Evolutionary conservation across 768 basidiomycete genomes (phyloP).

Genomic region (Cantharellus cinnabarinus): DNA sequence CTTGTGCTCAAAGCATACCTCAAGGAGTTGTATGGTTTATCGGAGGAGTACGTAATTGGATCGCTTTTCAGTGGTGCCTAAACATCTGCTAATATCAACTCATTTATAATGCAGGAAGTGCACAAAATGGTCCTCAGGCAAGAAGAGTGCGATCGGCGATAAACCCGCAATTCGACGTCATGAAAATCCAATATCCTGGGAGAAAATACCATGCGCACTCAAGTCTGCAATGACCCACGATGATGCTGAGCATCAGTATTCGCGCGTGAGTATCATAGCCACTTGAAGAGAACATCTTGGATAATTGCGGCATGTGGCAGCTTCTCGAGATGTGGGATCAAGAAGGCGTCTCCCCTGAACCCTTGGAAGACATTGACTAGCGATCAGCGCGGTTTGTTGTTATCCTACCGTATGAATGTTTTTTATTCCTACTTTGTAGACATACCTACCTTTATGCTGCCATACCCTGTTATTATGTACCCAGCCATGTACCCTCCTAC

Average conservation of each 20-base stretch:
- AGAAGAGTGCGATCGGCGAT: constrained; percentile 82
- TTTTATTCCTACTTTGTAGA: not conserved
- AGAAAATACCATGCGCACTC: constrained; percentile 47
- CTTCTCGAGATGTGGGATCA: constrained; percentile 67
- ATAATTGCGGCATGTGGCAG: constrained; percentile 18
- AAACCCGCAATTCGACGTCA: constrained; percentile 47
- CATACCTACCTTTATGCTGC: too few species aligned
- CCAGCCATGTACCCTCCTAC: too few species aligned
- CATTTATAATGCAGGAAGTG: constrained; percentile 46
- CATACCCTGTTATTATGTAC: too few species aligned
- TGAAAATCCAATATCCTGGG: constrained; percentile 47
- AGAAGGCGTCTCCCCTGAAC: constrained; percentile 37
- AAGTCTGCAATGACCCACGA: constrained; percentile 36
- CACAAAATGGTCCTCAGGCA: constrained; percentile 63
- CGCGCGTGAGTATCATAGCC: constrained; percentile 28
- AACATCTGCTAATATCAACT: not conserved
- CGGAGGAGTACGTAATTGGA: constrained; percentile 57
- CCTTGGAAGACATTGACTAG: not conserved
- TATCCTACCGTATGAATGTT: not conserved
- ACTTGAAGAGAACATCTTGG: not conserved
- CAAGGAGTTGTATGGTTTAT: constrained; percentile 61
- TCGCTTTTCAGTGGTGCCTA: too few species aligned
- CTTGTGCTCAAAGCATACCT: constrained; percentile 77
- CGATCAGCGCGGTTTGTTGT: not conserved
- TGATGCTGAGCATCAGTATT: constrained; percentile 42